phyloP scores from a whole-genome alignment of 345 rosid genomes.

The Luvunga scandens region DNA sequence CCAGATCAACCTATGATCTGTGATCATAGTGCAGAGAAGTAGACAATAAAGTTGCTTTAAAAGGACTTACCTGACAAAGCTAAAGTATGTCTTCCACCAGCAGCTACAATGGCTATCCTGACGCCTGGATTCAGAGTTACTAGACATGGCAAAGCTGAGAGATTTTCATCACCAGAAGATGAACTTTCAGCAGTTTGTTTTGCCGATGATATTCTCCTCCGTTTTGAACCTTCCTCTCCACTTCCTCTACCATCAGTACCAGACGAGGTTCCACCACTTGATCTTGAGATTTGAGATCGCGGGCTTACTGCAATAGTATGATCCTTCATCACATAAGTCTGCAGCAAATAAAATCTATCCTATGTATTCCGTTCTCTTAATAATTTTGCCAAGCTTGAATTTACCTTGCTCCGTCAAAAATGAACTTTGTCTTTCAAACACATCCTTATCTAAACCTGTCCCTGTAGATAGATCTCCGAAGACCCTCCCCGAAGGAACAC shows the following conservation, averaged over 20 bases:
- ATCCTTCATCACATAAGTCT: constrained; percentile 15
- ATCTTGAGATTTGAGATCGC: constrained; percentile 51
- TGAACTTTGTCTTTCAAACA: constrained; percentile 49
- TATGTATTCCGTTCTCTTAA: neutral
- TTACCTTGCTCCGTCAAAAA: constrained; percentile 73
- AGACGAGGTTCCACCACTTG: constrained; percentile 45
- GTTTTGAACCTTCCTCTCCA: constrained; percentile 66
- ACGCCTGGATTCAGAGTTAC: constrained; percentile 88
- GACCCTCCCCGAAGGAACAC: constrained; percentile 86
- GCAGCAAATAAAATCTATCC: constrained; percentile 14
- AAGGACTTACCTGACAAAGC: constrained; percentile 74
- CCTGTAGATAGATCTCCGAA: constrained; percentile 48
- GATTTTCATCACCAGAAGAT: constrained; percentile 62
- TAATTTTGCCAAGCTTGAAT: constrained; percentile 5
- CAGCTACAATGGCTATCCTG: constrained; percentile 73
- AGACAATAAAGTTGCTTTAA: constrained; percentile 5
- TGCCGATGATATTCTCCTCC: constrained; percentile 57
- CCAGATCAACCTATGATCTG: constrained; percentile 9
- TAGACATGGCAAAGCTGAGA: constrained; percentile 85
- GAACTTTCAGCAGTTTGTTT: constrained; percentile 83
- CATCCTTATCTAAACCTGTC: constrained; percentile 46
- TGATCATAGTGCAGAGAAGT: constrained; percentile 10
- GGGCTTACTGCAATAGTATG: constrained; percentile 51
- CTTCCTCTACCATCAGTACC: constrained; percentile 42
- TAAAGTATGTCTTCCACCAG: constrained; percentile 97